Base-by-base conservation (phyloP, 352 stramenopile species). In the Globisporangium spiculum region DNA sequence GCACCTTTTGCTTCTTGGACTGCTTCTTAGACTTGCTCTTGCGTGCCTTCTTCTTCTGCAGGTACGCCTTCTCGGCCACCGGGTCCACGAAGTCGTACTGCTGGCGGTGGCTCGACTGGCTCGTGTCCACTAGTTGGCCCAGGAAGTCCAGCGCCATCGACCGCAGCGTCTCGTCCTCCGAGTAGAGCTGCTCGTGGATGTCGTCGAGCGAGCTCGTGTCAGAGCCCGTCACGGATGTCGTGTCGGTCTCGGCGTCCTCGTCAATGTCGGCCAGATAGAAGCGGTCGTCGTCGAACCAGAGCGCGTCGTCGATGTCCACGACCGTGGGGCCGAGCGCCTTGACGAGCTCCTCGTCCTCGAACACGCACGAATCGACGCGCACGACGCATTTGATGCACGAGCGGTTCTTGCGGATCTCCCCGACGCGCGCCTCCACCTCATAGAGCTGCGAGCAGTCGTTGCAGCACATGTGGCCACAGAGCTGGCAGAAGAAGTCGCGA, bases 401-500 rank as follows among this genome's bases (percentile, higher is more conserved):
- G 50, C 77, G 79, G 63, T 78, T 83, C 64, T 77, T 71, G 44
- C 73, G 73, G 18, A 85, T 53, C 9, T 79, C 70, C 27, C 79
- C 79, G 36, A 78, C 64, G 36, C 70, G 65, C 38, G 70, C 61
- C 52, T 87, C 79, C 20, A 85, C 79, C 16, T 84, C 77, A 52
- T 81, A 78, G 18, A 78, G 52, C 36, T 75, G 58, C 32, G 77
- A 85, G 68, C 79, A 88, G 36, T 83, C 77, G 4, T 64, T 44
- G 57, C 79, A 88, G 24, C 75, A 72, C 52, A 75, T 75, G 62
- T 85, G 69, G 14, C 79, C 79, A 54, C 79, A 88, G 22, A 88
- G 69, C 65, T 88, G 73, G 69, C 79, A 88, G 67, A 83, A 85
- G 34, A 77, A 76, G 57, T 85, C 77, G 36, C 70, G 68, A n/a